Percentiles rank a stretch among this genome's conserved stretches.
Evolutionary conservation across 768 basidiomycete species (phyloP).

Genomic region (Russula compacta): DNA sequence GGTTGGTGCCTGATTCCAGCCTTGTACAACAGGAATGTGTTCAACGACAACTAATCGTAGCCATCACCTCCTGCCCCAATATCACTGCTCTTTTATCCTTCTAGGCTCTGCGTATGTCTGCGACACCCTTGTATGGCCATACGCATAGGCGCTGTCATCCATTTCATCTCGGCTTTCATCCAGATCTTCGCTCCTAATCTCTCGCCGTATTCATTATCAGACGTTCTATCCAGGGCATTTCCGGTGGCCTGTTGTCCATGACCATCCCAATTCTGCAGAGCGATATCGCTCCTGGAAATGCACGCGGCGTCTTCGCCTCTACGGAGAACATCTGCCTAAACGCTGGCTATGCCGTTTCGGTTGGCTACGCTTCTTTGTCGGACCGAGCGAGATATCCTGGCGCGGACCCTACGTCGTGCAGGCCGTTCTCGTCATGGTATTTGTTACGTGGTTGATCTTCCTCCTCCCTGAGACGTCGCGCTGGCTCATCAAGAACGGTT

Average conservation of each 20-base stretch:
- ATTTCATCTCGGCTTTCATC: constrained; percentile 41
- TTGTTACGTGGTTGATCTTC: constrained; percentile 39
- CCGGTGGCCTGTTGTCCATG: constrained; percentile 47
- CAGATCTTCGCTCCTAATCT: constrained; percentile 44
- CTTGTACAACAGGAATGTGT: background rate
- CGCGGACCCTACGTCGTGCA: constrained; percentile 48
- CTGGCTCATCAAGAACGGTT: constrained; percentile 48
- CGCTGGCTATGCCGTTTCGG: constrained; percentile 38
- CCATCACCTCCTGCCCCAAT: constrained; percentile 42
- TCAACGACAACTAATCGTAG: constrained; percentile 22
- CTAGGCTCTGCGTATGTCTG: constrained; percentile 40
- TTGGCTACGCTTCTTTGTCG: constrained; percentile 40
- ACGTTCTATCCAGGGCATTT: constrained; percentile 61
- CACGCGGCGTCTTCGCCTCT: constrained; percentile 44
- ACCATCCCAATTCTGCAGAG: constrained; percentile 16
- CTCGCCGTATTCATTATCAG: constrained; percentile 54
- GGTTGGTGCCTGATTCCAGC: constrained; percentile 31
- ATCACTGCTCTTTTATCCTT: constrained; percentile 41
- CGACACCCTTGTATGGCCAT: constrained; percentile 41
- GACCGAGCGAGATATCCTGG: constrained; percentile 43
- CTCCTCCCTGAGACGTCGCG: constrained; percentile 45
- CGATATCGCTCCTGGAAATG: constrained; percentile 23
- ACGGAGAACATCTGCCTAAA: constrained; percentile 48
- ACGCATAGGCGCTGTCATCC: constrained; percentile 41
- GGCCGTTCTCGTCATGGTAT: constrained; percentile 38